Conservation (phyloP, 306 rosid genomes). For the Fragaria nilgerrensis region DNA sequence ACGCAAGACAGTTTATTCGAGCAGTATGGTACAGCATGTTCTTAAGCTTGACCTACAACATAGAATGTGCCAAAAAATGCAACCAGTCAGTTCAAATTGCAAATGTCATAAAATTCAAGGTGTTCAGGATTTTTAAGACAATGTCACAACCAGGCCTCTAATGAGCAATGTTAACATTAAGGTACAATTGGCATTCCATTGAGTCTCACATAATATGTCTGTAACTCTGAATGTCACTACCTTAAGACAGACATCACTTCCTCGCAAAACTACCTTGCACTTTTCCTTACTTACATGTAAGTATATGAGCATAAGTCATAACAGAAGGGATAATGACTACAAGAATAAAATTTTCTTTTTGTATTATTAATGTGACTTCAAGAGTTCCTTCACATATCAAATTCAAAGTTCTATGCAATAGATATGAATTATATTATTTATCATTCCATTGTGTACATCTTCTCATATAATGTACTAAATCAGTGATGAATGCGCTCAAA, state of each 20-base stretch:
- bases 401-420: not conserved
- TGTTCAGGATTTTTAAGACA: not conserved
- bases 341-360: not conserved
- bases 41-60: slow-evolving; percentile 81
- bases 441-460: not conserved
- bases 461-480: not conserved
- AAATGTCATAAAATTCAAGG: not conserved
- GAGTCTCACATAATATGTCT: not conserved
- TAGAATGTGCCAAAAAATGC: slow-evolving; percentile 11
- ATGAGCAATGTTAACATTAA: not conserved
- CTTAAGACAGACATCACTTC: not conserved
- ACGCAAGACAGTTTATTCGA: slow-evolving; percentile 89
- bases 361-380: not conserved
- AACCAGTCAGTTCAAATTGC: not conserved
- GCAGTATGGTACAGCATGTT: slow-evolving; percentile 94
- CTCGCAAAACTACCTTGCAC: not conserved
- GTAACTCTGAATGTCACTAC: not conserved
- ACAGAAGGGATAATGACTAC: not conserved
- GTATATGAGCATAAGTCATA: not conserved
- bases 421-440: not conserved
- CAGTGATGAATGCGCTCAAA: not conserved
- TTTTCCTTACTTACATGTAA: not conserved
- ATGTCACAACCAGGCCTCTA: not conserved
- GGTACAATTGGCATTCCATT: not conserved
- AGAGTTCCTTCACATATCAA: not conserved